Percentiles rank a stretch among this genome's conserved stretches.
These are phyloP conservation scores for Purshia tridentata DNA, from an alignment of 306 rosid species.

Conservation along the genomic window DNA sequence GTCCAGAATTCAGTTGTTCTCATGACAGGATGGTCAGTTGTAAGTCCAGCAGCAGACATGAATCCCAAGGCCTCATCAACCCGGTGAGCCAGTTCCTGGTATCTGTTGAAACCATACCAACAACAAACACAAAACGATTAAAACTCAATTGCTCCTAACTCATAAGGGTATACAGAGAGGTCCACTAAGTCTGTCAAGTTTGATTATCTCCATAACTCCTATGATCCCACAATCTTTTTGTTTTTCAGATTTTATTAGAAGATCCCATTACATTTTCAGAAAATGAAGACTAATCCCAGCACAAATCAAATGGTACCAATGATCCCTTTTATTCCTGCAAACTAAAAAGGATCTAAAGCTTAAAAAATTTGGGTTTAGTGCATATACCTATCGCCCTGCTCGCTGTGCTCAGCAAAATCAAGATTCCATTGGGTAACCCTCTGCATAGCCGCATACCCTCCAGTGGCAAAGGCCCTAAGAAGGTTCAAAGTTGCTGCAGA, in stretches of 20 bases:
- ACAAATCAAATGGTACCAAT: background rate
- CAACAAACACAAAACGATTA: background rate
- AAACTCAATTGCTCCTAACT: background rate
- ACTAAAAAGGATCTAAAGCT: background rate
- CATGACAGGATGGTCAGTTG: slow-evolving; percentile 64
- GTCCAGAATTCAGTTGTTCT: slow-evolving; percentile 78
- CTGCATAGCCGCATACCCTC: slow-evolving; percentile 86
- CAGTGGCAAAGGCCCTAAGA: slow-evolving; percentile 70
- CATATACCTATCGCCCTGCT: slow-evolving; percentile 69
- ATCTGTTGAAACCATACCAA: slow-evolving; percentile 41
- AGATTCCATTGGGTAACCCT: slow-evolving; percentile 77
- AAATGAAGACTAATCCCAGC: background rate
- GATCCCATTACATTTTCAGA: background rate
- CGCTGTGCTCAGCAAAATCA: slow-evolving; percentile 68
- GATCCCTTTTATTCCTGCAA: background rate
- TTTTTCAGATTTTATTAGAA: background rate
- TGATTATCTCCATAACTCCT: background rate
- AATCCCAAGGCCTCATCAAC: slow-evolving; percentile 79
- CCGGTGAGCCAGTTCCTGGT: slow-evolving; percentile 60
- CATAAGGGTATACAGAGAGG: background rate
- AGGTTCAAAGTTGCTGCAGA: slow-evolving; percentile 72
- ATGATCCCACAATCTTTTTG: background rate
- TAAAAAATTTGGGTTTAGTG: background rate
- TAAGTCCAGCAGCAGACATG: slow-evolving; percentile 77
- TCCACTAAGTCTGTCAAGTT: background rate